A percentile compares a stretch with the other conserved stretches of the same genome.
These are phyloP conservation scores for Phoma herbarum DNA, from an alignment of 2,329 filamentous ascomycete genomes.

Conservation along the genomic window DNA sequence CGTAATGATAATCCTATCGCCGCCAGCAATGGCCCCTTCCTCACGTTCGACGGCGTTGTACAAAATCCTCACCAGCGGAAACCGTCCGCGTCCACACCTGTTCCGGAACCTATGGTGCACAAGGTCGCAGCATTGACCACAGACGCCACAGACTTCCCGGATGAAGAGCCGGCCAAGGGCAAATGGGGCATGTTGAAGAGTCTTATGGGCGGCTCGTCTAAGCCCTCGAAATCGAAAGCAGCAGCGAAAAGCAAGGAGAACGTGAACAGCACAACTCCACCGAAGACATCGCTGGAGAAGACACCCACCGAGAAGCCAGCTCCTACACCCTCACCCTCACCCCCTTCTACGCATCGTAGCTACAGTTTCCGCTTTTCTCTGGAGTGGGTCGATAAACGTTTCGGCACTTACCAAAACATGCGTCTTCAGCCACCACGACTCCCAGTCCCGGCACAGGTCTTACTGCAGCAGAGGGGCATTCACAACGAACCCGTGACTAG, in stretches of 20 bases:
- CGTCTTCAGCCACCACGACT: constrained; percentile 73
- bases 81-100: constrained; percentile 31
- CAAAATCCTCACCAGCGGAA: constrained; percentile 49
- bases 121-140: constrained; percentile 42
- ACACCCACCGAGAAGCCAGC: constrained; percentile 15
- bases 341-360: constrained; percentile 62
- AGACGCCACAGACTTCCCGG: constrained; percentile 47
- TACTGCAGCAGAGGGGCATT: constrained; percentile 59
- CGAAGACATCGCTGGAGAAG: constrained; percentile 13
- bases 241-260: constrained; percentile 39
- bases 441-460: constrained; percentile 73
- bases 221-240: constrained; percentile 53
- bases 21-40: constrained; percentile 63
- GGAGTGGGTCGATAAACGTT: constrained; percentile 68
- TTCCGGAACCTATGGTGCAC: constrained; percentile 39
- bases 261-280: constrained; percentile 19
- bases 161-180: constrained; percentile 61
- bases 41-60: constrained; percentile 71
- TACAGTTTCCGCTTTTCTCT: constrained; percentile 80
- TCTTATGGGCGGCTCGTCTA: constrained; percentile 63
- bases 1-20: constrained; percentile 74
- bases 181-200: constrained; percentile 70
- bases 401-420: constrained; percentile 67
- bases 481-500: constrained; percentile 38
- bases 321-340: constrained; percentile 52